phyloP scores from a whole-genome alignment of 1,284 basidiomycete species.

The Marasmius tenuissimus region DNA sequence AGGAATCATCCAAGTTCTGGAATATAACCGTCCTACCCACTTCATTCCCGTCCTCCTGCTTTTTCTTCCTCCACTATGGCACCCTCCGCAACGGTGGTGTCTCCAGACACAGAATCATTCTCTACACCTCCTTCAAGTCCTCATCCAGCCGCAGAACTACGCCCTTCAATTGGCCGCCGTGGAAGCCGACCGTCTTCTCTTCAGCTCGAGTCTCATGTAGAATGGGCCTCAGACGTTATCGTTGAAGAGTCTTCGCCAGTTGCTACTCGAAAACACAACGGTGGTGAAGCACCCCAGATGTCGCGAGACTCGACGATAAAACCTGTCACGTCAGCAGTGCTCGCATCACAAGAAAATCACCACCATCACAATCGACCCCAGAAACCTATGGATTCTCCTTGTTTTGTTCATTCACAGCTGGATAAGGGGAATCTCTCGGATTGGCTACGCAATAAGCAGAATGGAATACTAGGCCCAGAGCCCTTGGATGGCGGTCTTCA shows the following conservation, averaged over 20 bases:
- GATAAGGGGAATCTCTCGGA: conserved; percentile 76
- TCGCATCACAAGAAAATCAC: conserved; percentile 16
- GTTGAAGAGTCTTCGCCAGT: conserved; percentile 43
- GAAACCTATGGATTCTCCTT: conserved; percentile 65
- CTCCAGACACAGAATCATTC: conserved; percentile 55
- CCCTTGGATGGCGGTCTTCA: conserved; percentile 38
- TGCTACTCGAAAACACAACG: conserved; percentile 26
- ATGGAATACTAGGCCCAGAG: conserved; percentile 28
- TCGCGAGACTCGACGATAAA: conserved; percentile 23
- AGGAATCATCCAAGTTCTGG: neutral
- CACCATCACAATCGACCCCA: conserved; percentile 30
- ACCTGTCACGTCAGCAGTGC: conserved; percentile 18
- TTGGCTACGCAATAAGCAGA: conserved; percentile 59
- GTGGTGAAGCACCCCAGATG: conserved; percentile 16
- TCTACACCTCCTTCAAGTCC: conserved; percentile 65
- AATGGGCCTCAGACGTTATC: conserved; percentile 49
- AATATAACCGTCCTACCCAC: neutral
- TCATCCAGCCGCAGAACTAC: conserved; percentile 28
- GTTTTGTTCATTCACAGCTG: conserved; percentile 84
- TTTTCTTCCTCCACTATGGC: neutral
- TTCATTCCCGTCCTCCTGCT: neutral
- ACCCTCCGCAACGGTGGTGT: conserved; percentile 16
- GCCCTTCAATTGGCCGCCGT: conserved; percentile 47
- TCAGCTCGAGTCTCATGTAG: conserved; percentile 41
- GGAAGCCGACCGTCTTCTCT: conserved; percentile 49